Percentiles rank a stretch among this genome's conserved stretches.
Evolutionary conservation across 2,329 filamentous ascomycete species (phyloP).

Genomic region (Cercospora nicotianae): DNA sequence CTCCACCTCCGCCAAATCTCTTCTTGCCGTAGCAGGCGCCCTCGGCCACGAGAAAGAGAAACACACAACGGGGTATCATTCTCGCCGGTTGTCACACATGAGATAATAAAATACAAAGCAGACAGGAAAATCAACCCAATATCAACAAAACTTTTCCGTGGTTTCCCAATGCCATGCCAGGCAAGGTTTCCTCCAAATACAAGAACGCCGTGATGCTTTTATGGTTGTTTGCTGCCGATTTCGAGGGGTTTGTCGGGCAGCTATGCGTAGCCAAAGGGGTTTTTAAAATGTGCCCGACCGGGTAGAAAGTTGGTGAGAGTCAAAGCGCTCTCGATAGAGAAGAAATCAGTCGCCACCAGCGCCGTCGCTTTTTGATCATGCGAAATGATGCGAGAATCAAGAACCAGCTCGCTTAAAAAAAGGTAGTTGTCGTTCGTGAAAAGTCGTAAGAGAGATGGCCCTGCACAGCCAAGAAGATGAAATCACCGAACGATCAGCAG

Average conservation of each 20-base stretch:
- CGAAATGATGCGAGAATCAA: conserved; percentile 25
- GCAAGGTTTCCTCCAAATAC: neutral
- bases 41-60: conserved; percentile 17
- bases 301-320: neutral
- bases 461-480: neutral
- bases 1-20: neutral
- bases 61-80: conserved; percentile 19
- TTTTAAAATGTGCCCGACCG: conserved; percentile 1
- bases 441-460: conserved; percentile 4
- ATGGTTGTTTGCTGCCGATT: conserved; percentile 13
- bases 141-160: conserved; percentile 16
- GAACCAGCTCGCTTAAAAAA: conserved; percentile 26
- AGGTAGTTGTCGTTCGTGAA: conserved; percentile 7
- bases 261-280: neutral
- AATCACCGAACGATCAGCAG: neutral
- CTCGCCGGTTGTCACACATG: conserved; percentile 20
- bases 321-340: neutral
- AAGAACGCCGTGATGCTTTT: conserved; percentile 15
- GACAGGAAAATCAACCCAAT: neutral
- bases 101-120: conserved; percentile 8
- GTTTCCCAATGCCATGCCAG: conserved; percentile 2
- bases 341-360: conserved; percentile 16
- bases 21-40: conserved; percentile 17
- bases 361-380: conserved; percentile 28
- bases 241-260: conserved; percentile 6